phyloP scores from a whole-genome alignment of 768 basidiomycete genomes.

The Lentinula sp. region DNA sequence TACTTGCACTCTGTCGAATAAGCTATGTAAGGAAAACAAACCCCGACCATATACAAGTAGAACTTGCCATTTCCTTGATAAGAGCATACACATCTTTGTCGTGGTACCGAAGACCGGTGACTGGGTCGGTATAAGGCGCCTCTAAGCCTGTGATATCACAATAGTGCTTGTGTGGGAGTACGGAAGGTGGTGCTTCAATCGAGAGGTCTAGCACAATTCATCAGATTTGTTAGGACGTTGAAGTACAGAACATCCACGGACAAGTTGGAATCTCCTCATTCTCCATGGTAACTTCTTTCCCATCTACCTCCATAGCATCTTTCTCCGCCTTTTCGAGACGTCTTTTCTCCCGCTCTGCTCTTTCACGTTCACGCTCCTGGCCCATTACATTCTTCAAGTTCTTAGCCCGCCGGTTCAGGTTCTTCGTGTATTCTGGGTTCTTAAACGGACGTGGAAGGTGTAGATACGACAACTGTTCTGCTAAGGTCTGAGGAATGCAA shows the following conservation, averaged over 20 bases:
- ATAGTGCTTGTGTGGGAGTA: slow-evolving; percentile 69
- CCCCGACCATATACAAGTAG: not conserved
- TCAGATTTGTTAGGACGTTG: not conserved
- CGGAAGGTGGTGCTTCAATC: slow-evolving; percentile 80
- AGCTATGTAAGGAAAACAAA: not conserved
- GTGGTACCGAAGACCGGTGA: slow-evolving; percentile 74
- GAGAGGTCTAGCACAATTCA: slow-evolving; percentile 50
- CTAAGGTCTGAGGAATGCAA: slow-evolving; percentile 41
- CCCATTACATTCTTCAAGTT: slow-evolving; percentile 74
- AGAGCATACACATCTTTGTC: slow-evolving; percentile 86
- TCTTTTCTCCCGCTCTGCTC: slow-evolving; percentile 56
- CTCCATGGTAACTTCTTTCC: slow-evolving; percentile 25
- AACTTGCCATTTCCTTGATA: slow-evolving; percentile 63
- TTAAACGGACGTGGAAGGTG: slow-evolving; percentile 74
- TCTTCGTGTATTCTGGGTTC: slow-evolving; percentile 63
- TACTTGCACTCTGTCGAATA: slow-evolving; percentile 48
- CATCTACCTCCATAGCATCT: slow-evolving; percentile 52
- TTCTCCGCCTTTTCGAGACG: slow-evolving; percentile 40
- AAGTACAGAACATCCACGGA: slow-evolving; percentile 22
- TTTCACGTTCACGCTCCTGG: slow-evolving; percentile 75
- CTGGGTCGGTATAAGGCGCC: slow-evolving; percentile 80
- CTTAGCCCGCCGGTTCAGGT: slow-evolving; percentile 67
- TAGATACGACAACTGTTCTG: slow-evolving; percentile 70
- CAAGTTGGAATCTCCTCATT: slow-evolving; percentile 67
- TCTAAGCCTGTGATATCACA: slow-evolving; percentile 88